Conservation (phyloP, 1,284 basidiomycete species). For the Sporisorium graminicola region DNA sequence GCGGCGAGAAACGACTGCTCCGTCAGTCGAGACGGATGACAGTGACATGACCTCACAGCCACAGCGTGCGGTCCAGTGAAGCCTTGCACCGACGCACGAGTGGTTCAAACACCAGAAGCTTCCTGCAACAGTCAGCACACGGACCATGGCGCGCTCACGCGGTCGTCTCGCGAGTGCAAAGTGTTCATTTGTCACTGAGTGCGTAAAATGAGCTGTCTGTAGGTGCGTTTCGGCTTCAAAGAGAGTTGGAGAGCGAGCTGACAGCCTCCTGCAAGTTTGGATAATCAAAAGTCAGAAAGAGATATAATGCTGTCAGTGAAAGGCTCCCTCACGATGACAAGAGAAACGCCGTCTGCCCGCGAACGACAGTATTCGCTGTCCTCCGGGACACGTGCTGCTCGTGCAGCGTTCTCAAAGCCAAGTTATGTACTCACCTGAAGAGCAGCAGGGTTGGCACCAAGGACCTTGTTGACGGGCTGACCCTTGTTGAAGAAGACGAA, state of each 20-base stretch:
- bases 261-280: slow-evolving; percentile 37
- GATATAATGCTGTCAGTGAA: slow-evolving; percentile 4
- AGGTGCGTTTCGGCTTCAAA: slow-evolving; percentile 6
- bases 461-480: slow-evolving; percentile 75
- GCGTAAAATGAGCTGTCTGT: not conserved
- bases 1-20: too few species aligned
- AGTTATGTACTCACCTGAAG: slow-evolving; percentile 71
- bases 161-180: not conserved
- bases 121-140: not conserved
- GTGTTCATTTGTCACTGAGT: not conserved
- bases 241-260: slow-evolving; percentile 30
- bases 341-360: too few species aligned
- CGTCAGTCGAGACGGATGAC: not conserved
- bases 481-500: slow-evolving; percentile 81
- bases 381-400: not conserved
- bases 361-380: not conserved
- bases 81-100: not conserved
- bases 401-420: not conserved
- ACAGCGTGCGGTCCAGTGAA: not conserved
- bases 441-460: slow-evolving; percentile 76
- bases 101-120: not conserved
- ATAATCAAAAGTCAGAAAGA: not conserved
- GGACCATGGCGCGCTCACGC: not conserved
- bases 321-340: not conserved
- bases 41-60: not conserved